These are phyloP conservation scores for Graphiopsis chlorocephala DNA, from an alignment of 2,329 filamentous ascomycete species.

Conservation along the genomic window DNA sequence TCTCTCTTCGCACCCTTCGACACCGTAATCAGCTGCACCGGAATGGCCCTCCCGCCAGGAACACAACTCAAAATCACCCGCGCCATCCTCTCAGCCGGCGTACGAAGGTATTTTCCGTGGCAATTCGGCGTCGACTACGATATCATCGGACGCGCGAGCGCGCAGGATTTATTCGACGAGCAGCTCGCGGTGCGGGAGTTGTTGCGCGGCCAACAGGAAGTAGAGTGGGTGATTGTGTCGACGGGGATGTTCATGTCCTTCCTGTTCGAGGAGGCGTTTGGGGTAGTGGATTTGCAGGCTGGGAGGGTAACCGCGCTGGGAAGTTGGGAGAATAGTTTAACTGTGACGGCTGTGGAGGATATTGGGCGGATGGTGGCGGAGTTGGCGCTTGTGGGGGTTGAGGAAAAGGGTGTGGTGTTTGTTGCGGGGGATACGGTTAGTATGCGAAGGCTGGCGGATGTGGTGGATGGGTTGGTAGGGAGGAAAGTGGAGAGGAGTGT, in stretches of 20 bases:
- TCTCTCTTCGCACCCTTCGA: constrained; percentile 45
- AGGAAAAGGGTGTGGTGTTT: constrained; percentile 51
- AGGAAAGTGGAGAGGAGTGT: constrained; percentile 48
- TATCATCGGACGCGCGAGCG: constrained; percentile 55
- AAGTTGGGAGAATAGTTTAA: constrained; percentile 61
- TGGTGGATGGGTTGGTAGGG: constrained; percentile 46
- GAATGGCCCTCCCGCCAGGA: constrained; percentile 56
- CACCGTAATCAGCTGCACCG: constrained; percentile 59
- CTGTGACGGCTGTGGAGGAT: constrained; percentile 61
- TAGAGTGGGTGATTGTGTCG: constrained; percentile 61
- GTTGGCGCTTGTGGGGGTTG: constrained; percentile 45
- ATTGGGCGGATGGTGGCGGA: constrained; percentile 62
- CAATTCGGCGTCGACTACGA: constrained; percentile 75
- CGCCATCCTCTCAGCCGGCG: constrained; percentile 49
- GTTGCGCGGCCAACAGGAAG: constrained; percentile 39
- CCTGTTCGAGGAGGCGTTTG: constrained; percentile 62
- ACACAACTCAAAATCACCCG: constrained; percentile 57
- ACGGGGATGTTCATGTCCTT: constrained; percentile 71
- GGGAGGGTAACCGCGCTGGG: constrained; percentile 48
- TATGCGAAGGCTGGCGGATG: constrained; percentile 51
- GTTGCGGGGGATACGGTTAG: constrained; percentile 62
- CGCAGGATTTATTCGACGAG: constrained; percentile 67
- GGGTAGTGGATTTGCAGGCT: constrained; percentile 53
- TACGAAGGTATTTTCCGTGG: constrained; percentile 63
- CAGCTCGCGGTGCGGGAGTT: constrained; percentile 58